These are phyloP conservation scores for Stagonosporopsis rhizophila DNA, from an alignment of 2,329 filamentous ascomycete genomes.

Conservation along the genomic window DNA sequence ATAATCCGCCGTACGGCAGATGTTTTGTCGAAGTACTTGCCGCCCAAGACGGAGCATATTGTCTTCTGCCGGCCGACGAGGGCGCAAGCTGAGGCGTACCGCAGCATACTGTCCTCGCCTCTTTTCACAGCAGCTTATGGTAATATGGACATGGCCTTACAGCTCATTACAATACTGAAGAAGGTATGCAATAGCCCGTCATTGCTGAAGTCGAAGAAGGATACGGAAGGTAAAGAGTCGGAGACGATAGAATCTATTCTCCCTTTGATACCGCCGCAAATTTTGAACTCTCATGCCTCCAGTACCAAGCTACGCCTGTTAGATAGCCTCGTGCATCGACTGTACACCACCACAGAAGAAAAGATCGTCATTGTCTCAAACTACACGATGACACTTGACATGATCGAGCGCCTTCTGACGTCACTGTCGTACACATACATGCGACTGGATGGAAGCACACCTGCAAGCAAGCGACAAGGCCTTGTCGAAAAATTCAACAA, in stretches of 20 bases:
- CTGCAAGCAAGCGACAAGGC: slow-evolving; percentile 68
- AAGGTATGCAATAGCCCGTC: slow-evolving; percentile 77
- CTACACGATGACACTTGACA: slow-evolving; percentile 74
- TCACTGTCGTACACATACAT: slow-evolving; percentile 68
- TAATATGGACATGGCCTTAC: slow-evolving; percentile 67
- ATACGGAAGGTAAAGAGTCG: slow-evolving; percentile 56
- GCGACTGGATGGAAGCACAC: slow-evolving; percentile 73
- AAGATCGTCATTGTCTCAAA: slow-evolving; percentile 80
- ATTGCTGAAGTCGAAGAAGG: slow-evolving; percentile 62
- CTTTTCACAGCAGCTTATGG: slow-evolving; percentile 68
- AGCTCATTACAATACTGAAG: slow-evolving; percentile 75
- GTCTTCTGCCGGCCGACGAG: slow-evolving; percentile 69
- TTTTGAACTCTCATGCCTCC: slow-evolving; percentile 64
- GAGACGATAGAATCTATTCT: slow-evolving; percentile 55
- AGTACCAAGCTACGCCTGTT: slow-evolving; percentile 73
- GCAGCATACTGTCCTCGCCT: slow-evolving; percentile 68
- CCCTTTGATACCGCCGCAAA: slow-evolving; percentile 61
- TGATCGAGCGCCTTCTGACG: slow-evolving; percentile 67
- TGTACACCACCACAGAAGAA: slow-evolving; percentile 68
- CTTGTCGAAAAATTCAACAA: slow-evolving; percentile 75
- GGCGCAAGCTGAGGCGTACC: slow-evolving; percentile 67
- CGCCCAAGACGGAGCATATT: slow-evolving; percentile 72
- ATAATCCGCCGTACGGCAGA: slow-evolving; percentile 72
- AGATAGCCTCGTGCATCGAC: slow-evolving; percentile 68
- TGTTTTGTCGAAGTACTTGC: slow-evolving; percentile 70